Conservation (phyloP, 805 yeast genomes). For the Cyberlindnera petersonii region DNA sequence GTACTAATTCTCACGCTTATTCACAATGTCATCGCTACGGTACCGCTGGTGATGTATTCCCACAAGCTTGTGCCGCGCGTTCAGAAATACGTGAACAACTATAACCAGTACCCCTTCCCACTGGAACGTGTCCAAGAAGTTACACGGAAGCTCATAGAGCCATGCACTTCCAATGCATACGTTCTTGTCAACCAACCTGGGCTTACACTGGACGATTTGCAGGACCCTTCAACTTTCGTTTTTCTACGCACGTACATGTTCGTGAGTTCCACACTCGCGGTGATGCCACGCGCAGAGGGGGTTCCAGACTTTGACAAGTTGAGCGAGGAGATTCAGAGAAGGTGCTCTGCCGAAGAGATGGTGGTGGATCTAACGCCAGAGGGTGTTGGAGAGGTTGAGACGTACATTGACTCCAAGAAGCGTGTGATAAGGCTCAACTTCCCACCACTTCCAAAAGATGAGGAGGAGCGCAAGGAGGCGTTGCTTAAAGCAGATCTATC, state of each 20-base stretch:
- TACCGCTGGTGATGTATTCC: slow-evolving; percentile 13
- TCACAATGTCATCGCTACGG: slow-evolving; percentile 3
- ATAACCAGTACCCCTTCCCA: slow-evolving; percentile 25
- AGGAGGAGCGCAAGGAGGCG: slow-evolving; percentile 29
- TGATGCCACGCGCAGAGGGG: slow-evolving; percentile 47
- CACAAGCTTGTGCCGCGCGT: slow-evolving; percentile 25
- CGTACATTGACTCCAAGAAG: slow-evolving; percentile 58
- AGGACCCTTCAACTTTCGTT: slow-evolving; percentile 39
- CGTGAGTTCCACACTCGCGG: slow-evolving; percentile 57
- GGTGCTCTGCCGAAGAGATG: slow-evolving; percentile 50
- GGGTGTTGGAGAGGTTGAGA: slow-evolving; percentile 46
- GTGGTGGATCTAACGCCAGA: too few relatives aligned
- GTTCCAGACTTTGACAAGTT: slow-evolving; percentile 40
- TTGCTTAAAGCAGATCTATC: slow-evolving; percentile 33
- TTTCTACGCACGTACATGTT: slow-evolving; percentile 47
- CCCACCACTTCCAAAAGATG: slow-evolving; percentile 42
- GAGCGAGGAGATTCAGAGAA: slow-evolving; percentile 38
- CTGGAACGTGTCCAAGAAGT: slow-evolving; percentile 28
- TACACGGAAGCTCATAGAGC: slow-evolving; percentile 30
- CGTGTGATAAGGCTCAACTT: slow-evolving; percentile 60
- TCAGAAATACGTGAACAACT: slow-evolving; percentile 25
- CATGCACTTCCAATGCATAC: slow-evolving; percentile 55
- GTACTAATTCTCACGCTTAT: not conserved
- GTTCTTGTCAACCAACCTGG: slow-evolving; percentile 55
- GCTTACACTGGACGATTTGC: slow-evolving; percentile 43